Percentiles rank a stretch among this genome's conserved stretches.
phyloP scores from a whole-genome alignment of 805 yeast species.

The Pichia thaimueangensis region DNA sequence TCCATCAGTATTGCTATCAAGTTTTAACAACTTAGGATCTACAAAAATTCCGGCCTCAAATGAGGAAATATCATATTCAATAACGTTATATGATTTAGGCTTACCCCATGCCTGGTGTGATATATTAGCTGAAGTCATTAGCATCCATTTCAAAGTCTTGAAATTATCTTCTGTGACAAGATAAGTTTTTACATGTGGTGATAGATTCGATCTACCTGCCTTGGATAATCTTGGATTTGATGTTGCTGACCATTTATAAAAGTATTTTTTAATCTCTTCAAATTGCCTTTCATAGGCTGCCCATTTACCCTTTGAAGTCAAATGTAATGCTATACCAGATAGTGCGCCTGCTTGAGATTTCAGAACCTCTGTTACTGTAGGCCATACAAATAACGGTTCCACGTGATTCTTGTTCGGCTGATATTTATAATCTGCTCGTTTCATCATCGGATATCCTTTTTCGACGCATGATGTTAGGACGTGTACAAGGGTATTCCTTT shows the following conservation, averaged over 20 bases:
- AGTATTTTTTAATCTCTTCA: conserved; percentile 34
- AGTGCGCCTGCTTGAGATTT: conserved; percentile 15
- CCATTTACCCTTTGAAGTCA: conserved; percentile 16
- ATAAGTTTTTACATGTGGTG: conserved; percentile 63
- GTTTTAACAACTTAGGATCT: conserved; percentile 25
- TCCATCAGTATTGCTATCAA: conserved; percentile 3
- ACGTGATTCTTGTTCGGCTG: conserved; percentile 9
- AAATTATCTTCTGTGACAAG: conserved; percentile 47
- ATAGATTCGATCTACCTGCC: conserved; percentile 24
- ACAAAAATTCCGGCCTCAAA: conserved; percentile 54
- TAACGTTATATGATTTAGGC: conserved; percentile 21
- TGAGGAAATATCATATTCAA: conserved; percentile 32
- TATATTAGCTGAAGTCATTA: conserved; percentile 69
- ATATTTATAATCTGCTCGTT: conserved; percentile 15
- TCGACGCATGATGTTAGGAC: conserved; percentile 40
- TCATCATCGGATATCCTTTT: conserved; percentile 22
- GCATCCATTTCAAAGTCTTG: conserved; percentile 54
- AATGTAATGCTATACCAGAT: conserved; percentile 28
- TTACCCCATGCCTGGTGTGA: conserved; percentile 81
- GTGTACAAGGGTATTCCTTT: conserved; percentile 40
- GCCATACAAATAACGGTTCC: conserved; percentile 30
- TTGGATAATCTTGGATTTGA: conserved; percentile 14
- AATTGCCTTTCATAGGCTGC: conserved; percentile 32
- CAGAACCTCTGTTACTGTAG: conserved; percentile 26
- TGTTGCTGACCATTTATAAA: conserved; percentile 40